Evolutionary conservation across 352 stramenopile species (phyloP), one percentile per base, ranked within the genome.

Genomic region (Globisporangium echinulatum): DNA sequence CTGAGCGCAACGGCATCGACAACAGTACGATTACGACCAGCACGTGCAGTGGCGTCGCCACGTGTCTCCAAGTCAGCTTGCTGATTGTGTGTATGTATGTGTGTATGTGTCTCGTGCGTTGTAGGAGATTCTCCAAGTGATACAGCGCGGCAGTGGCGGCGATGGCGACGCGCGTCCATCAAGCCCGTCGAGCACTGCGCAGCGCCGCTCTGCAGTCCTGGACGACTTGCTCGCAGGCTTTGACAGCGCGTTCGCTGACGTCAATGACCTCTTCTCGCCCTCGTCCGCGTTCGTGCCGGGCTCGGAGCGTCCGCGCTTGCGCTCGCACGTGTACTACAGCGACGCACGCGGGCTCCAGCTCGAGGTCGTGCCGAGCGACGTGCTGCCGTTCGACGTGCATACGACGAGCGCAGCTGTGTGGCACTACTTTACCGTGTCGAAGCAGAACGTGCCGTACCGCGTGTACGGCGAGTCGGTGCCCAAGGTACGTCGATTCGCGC

Each of bases 181-280:
- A 36, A 33, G 17, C 8, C 19, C 19, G 14, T 8, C 47, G 47
- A 33, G 11, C 47, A 19, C 19, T 10, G 10, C 47, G 17, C 7
- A 10, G 33, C 37, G 19, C 39, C 52, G 75, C 46, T 58, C 52
- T 37, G 65, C 61, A 46, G 56, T 72, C 40, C 65, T 75, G 7
- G 62, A 67, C 56, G 68, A 70, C 49, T 44, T 79, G 53, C 62
- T 74, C 42, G 67, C 62, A 4, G 63, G 62, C 5, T 67, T 74
- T 9, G 68, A 75, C 9, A 65, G 62, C 54, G 68, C 62, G 56
- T 61, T 55, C 38, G 61, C 66, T 10, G 68, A 78, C 43, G 56
- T 75, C 6, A 62, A 75, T 50, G 59, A 54, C 11, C 64, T 77
- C 38, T 72, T 74, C 19, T 17, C 17, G 14, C 19, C 19, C 19